Conservation (phyloP, 305 asterid species). For the Euphrasia arctica region DNA sequence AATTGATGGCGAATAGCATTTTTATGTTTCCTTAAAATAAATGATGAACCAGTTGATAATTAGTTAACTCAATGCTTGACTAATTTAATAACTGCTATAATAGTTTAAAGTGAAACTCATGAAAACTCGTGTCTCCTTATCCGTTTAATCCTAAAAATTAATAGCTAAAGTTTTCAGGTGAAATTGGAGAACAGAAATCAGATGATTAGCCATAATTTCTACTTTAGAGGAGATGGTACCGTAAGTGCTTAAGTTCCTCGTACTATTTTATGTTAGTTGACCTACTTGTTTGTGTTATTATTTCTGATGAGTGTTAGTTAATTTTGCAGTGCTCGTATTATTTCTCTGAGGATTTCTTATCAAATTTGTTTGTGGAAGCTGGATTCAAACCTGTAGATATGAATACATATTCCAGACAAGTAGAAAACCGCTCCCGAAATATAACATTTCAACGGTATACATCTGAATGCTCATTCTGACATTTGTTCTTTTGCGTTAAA, state of each 20-base stretch:
- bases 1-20: neutral
- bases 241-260: slow-evolving; percentile 41
- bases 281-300: slow-evolving; percentile 35
- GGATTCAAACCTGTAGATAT: slow-evolving; percentile 56
- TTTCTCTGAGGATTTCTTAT: slow-evolving; percentile 58
- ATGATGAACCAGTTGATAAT: slow-evolving; percentile 11
- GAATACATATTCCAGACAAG: slow-evolving; percentile 50
- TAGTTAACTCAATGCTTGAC: neutral
- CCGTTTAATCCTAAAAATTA: slow-evolving; percentile 19
- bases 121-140: neutral
- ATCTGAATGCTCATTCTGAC: slow-evolving; percentile 18
- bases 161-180: slow-evolving; percentile 46
- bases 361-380: slow-evolving; percentile 52
- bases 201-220: slow-evolving; percentile 67
- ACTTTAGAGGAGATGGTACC: slow-evolving; percentile 76
- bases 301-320: slow-evolving; percentile 36
- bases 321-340: slow-evolving; percentile 62
- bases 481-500: neutral
- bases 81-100: neutral
- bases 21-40: neutral
- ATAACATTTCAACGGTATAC: slow-evolving; percentile 58
- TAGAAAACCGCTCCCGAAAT: slow-evolving; percentile 52
- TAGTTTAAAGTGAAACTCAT: slow-evolving; percentile 4
- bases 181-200: slow-evolving; percentile 69
- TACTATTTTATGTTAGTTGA: slow-evolving; percentile 11